Base-by-base conservation (phyloP, 2,329 filamentous ascomycete species). In the Pseudocercospora cruenta region DNA sequence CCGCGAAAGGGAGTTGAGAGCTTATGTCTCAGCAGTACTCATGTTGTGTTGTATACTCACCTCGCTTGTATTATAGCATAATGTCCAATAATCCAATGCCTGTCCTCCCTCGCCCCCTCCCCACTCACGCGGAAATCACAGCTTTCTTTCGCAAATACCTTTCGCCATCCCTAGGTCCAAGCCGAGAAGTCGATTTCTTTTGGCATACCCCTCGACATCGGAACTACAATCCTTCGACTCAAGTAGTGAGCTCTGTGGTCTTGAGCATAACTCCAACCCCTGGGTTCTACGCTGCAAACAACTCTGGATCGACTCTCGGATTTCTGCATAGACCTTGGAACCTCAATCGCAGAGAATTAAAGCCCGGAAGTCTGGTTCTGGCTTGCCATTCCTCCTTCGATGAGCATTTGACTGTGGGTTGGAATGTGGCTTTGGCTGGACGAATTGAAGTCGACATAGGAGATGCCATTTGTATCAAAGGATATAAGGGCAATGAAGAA, bases 391-490 rank as follows among this genome's bases (percentile, higher is more conserved):
- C 72, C 7, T 73, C 74, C 6, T 80, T 80, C 53, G 78, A 80
- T 53, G 78, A 80, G 63, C 63, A 76, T 10, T 67, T 80, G 43
- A 80, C 79, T 2, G 76, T 79, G 6, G 79, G 78, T 7, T 80
- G 75, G 74, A 81, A 81, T 51, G 61, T 69, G 3, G 70, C 71
- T 5, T 67, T 80, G 19, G 78, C 78, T 19, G 67, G 47, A 49
- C 73, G 74, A 3, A 65, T 80, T 9, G 76, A 74, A 3, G 68
- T 81, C 57, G 66, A 74, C 31, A 60, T 75, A 3, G 58, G 51
- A 0, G 33, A 43, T 4, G 74, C 74, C 45, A 59, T 76, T 3
- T 79, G 77, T 62, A 69, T 80, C 4, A 75, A 78, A 62, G 78
- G 79, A 10, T 80, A 80, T 67, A 80, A 79, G 64, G 77, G 75